Conservation (phyloP, 768 basidiomycete genomes). For the Trichaptum fuscoviolaceum region DNA sequence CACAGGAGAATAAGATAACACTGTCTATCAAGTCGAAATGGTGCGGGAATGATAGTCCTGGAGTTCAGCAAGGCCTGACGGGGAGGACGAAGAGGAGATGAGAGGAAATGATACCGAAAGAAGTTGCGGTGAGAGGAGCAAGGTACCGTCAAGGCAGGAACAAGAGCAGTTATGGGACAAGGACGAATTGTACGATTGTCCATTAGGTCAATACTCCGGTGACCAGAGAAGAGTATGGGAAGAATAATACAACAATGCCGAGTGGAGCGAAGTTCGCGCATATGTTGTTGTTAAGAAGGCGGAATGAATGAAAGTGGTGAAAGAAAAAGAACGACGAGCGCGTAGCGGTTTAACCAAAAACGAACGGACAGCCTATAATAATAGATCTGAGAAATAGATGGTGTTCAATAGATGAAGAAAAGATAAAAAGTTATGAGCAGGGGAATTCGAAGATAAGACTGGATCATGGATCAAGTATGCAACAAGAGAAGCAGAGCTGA, state of each 20-base stretch:
- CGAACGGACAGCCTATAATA: not conserved
- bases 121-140: not conserved
- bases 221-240: not conserved
- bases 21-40: not conserved
- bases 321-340: not conserved
- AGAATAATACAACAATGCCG: not conserved
- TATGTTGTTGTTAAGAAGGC: not conserved
- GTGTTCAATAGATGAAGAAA: not conserved
- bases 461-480: not conserved
- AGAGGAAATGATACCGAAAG: too few relatives aligned
- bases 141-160: not conserved
- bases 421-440: not conserved
- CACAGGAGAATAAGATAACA: not conserved
- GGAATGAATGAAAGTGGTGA: not conserved
- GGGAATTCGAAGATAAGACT: not conserved
- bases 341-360: not conserved
- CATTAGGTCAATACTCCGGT: not conserved
- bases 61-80: too few relatives aligned
- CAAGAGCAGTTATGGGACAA: not conserved
- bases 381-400: not conserved
- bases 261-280: not conserved
- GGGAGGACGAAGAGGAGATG: too few relatives aligned
- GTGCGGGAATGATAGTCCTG: too few relatives aligned
- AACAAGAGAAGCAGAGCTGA: not conserved
- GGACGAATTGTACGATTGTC: not conserved